phyloP scores from a whole-genome alignment of 441 rosid genomes.

The Syzygium syzygioides region DNA sequence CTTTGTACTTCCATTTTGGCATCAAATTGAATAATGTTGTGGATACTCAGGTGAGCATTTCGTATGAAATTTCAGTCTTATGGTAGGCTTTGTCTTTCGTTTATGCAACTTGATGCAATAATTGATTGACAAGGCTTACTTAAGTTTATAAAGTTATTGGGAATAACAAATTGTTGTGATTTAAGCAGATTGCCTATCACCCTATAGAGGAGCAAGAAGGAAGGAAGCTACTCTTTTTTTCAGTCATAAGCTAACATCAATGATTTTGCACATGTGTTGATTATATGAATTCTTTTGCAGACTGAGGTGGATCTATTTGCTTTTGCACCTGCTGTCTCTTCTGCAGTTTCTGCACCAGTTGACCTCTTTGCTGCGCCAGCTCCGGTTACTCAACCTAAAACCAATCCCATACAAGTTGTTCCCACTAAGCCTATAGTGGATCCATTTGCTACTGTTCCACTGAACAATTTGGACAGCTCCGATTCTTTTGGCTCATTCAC shows the following conservation, averaged over 20 bases:
- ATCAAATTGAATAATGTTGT: slow-evolving; percentile 73
- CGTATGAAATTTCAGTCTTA: too few species aligned
- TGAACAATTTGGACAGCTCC: slow-evolving; percentile 73
- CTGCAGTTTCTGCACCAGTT: slow-evolving; percentile 43
- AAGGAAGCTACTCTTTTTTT: not conserved
- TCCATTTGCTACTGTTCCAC: slow-evolving; percentile 86
- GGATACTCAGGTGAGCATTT: slow-evolving; percentile 69
- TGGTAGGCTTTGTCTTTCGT: too few species aligned
- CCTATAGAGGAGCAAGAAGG: too few species aligned
- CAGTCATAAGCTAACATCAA: too few species aligned
- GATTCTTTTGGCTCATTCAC: slow-evolving; percentile 79
- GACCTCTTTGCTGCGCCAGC: slow-evolving; percentile 53
- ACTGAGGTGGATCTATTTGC: slow-evolving; percentile 71
- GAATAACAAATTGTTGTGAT: too few species aligned
- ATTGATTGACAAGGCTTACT: too few species aligned
- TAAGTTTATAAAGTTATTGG: too few species aligned
- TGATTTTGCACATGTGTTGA: not conserved
- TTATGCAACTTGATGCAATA: too few species aligned
- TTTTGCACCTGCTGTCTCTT: slow-evolving; percentile 30
- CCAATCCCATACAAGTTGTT: slow-evolving; percentile 27
- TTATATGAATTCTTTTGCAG: slow-evolving; percentile 23
- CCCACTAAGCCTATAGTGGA: slow-evolving; percentile 39
- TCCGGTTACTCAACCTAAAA: slow-evolving; percentile 45
- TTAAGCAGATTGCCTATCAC: too few species aligned
- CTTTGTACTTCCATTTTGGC: slow-evolving; percentile 84